These are phyloP conservation scores for Globisporangium abappressorium DNA, from an alignment of 352 stramenopile species.

Conservation along the genomic window DNA sequence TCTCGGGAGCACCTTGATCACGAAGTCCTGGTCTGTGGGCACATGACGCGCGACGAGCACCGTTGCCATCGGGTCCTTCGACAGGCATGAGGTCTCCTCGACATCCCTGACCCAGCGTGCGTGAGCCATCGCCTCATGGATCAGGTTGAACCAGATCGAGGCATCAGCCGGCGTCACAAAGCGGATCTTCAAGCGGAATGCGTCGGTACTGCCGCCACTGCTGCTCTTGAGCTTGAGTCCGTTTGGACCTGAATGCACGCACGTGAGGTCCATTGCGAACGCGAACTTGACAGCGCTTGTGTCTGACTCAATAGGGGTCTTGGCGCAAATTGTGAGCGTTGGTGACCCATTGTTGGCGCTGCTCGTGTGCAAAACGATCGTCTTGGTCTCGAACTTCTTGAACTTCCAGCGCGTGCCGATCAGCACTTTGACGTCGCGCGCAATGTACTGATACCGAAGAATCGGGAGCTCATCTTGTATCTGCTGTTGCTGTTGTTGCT, in stretches of 20 bases:
- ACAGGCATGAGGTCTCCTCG: conserved; percentile 20
- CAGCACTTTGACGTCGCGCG: conserved; percentile 39
- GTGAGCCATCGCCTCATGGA: conserved; percentile 35
- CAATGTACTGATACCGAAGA: conserved; percentile 47
- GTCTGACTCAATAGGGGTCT: conserved; percentile 6
- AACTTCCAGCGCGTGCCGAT: conserved; percentile 48
- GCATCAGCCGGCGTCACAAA: conserved; percentile 52
- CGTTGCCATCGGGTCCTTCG: conserved; percentile 8
- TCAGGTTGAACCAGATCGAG: conserved; percentile 39
- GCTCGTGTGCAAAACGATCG: conserved; percentile 36
- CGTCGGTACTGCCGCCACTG: background rate
- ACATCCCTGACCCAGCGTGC: conserved; percentile 36
- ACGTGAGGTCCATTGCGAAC: conserved; percentile 30
- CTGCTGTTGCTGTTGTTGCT: background rate
- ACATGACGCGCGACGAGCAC: conserved; percentile 20
- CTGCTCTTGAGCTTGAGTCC: conserved; percentile 38
- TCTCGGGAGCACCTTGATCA: conserved; percentile 41
- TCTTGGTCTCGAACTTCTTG: conserved; percentile 40
- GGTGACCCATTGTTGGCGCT: conserved; percentile 26
- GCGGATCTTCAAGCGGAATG: conserved; percentile 38
- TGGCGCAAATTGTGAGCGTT: conserved; percentile 22
- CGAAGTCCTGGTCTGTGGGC: conserved; percentile 26
- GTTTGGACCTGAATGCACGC: conserved; percentile 19
- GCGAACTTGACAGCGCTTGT: conserved; percentile 20
- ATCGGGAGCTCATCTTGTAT: conserved; percentile 32